These are phyloP conservation scores for Lactifluus pinguis DNA, from an alignment of 768 basidiomycete species.

Conservation along the genomic window DNA sequence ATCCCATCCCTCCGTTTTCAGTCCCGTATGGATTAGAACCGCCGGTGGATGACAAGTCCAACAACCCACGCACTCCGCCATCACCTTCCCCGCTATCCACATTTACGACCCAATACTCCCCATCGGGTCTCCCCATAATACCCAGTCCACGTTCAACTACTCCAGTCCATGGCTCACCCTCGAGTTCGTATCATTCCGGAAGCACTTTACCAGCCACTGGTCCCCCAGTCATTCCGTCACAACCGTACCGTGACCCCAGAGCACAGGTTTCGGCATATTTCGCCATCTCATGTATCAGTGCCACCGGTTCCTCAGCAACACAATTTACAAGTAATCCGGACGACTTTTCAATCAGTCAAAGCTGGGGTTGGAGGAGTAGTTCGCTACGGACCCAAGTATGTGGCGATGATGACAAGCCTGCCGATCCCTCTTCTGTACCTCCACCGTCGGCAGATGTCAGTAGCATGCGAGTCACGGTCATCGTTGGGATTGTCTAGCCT, in stretches of 20 bases:
- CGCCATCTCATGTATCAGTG: slow-evolving; percentile 70
- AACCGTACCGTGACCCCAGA: slow-evolving; percentile 73
- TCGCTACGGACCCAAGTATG: slow-evolving; percentile 43
- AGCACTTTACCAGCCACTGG: slow-evolving; percentile 34
- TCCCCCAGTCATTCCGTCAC: slow-evolving; percentile 40
- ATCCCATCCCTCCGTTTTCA: slow-evolving; percentile 69
- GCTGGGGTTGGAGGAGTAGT: slow-evolving; percentile 87
- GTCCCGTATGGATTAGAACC: slow-evolving; percentile 30
- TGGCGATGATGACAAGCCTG: slow-evolving; percentile 24
- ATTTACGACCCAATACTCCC: slow-evolving; percentile 14
- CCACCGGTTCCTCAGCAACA: slow-evolving; percentile 73
- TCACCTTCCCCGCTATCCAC: not conserved
- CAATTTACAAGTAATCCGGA: slow-evolving; percentile 83
- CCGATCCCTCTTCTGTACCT: slow-evolving; percentile 7
- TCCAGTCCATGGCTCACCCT: slow-evolving; percentile 16
- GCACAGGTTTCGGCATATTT: slow-evolving; percentile 71
- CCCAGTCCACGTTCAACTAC: slow-evolving; percentile 12
- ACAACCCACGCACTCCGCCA: slow-evolving; percentile 2
- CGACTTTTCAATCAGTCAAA: slow-evolving; percentile 73
- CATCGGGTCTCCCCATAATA: slow-evolving; percentile 14
- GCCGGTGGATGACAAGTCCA: not conserved
- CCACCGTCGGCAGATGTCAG: slow-evolving; percentile 35
- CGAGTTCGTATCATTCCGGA: slow-evolving; percentile 5
- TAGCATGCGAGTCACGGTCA: slow-evolving; percentile 67
- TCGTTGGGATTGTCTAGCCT: slow-evolving; percentile 60